These are phyloP conservation scores for Phytophthora lateralis DNA, from an alignment of 352 stramenopile genomes.

Conservation along the genomic window DNA sequence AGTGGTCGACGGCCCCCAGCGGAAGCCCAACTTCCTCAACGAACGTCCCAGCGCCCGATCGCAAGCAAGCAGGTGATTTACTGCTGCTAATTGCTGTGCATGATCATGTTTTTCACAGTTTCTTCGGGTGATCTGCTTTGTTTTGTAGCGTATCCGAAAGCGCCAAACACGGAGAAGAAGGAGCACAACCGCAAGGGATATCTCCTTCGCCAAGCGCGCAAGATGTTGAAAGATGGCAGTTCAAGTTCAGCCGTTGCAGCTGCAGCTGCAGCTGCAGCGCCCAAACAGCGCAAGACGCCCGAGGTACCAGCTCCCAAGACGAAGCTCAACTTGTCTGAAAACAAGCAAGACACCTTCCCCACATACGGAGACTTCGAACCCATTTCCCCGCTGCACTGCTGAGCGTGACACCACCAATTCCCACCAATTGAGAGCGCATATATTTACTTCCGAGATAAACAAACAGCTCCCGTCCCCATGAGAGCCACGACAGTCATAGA, in stretches of 20 bases:
- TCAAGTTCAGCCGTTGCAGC: slow-evolving; percentile 1
- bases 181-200: slow-evolving; percentile 83
- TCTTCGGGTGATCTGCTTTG: neutral
- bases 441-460: slow-evolving; percentile 34
- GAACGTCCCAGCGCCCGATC: neutral
- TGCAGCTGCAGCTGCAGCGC: neutral
- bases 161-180: slow-evolving; percentile 50
- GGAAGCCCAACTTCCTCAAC: neutral
- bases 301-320: slow-evolving; percentile 7
- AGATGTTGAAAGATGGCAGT: slow-evolving; percentile 40
- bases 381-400: slow-evolving; percentile 25
- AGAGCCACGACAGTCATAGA: neutral
- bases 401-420: slow-evolving; percentile 3
- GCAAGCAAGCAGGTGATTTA: slow-evolving; percentile 31
- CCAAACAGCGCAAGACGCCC: slow-evolving; percentile 13
- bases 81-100: neutral
- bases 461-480: slow-evolving; percentile 3
- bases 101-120: neutral
- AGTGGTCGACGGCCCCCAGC: slow-evolving; percentile 14
- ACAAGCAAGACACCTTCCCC: slow-evolving; percentile 11
- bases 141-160: slow-evolving; percentile 22
- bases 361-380: slow-evolving; percentile 13
- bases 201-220: slow-evolving; percentile 61
- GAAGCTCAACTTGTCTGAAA: slow-evolving; percentile 22
- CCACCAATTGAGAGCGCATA: slow-evolving; percentile 22